Evolutionary conservation across 1,284 basidiomycete genomes (phyloP).

Genomic region (Sporisorium reilianum): DNA sequence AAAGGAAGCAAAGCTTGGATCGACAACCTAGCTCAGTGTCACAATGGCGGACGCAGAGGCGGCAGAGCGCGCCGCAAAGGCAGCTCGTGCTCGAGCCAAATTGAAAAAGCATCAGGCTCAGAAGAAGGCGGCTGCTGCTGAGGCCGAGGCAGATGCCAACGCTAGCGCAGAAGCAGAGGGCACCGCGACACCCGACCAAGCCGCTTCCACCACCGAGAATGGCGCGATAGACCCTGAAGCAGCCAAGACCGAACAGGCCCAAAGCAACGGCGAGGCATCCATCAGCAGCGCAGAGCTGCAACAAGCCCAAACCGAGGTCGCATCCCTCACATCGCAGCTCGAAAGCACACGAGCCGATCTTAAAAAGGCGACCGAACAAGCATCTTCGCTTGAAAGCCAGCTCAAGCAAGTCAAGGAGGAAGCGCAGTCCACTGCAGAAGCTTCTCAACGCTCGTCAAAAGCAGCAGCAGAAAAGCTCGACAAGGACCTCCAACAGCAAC

Average conservation of each 20-base stretch:
- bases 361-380: conserved; percentile 20
- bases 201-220: background rate
- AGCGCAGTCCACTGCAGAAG: conserved; percentile 8
- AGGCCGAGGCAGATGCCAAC: conserved; percentile 27
- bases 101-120: conserved; percentile 59
- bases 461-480: conserved; percentile 19
- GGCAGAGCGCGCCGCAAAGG: conserved; percentile 54
- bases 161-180: conserved; percentile 24
- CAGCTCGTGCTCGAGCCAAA: conserved; percentile 51
- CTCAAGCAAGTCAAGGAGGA: conserved; percentile 26
- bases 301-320: conserved; percentile 18
- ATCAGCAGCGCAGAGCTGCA: conserved; percentile 17
- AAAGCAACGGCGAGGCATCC: background rate
- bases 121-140: conserved; percentile 52
- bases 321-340: conserved; percentile 23
- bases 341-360: conserved; percentile 21
- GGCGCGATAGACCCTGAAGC: conserved; percentile 3
- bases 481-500: conserved; percentile 21
- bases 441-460: conserved; percentile 16
- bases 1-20: background rate
- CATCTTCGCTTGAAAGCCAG: conserved; percentile 15
- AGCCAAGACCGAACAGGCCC: background rate
- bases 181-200: conserved; percentile 16
- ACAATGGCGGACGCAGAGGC: conserved; percentile 55
- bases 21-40: no score